Conservation (phyloP, 352 stramenopile genomes). For the Globisporangium takayamanum region DNA sequence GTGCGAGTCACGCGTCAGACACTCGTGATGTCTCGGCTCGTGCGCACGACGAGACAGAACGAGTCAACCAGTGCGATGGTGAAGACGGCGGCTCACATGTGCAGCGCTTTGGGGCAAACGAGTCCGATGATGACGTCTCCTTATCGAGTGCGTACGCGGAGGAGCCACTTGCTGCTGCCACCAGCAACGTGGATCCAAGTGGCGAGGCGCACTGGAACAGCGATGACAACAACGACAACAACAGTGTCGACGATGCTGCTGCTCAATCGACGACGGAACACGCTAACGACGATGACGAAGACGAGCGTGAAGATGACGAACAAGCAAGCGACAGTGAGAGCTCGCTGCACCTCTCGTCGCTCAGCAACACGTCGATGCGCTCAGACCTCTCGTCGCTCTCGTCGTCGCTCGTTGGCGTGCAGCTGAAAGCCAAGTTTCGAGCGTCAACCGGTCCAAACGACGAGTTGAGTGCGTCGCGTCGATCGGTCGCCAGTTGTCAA, state of each 20-base stretch:
- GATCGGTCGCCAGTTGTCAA: not conserved
- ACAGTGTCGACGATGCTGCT: too few relatives aligned
- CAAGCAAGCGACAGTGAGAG: conserved; percentile 24
- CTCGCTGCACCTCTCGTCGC: conserved; percentile 56
- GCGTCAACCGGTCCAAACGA: not conserved
- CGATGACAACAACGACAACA: too few relatives aligned
- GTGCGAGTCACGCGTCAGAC: not conserved
- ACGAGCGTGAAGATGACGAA: conserved; percentile 8
- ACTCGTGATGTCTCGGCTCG: not conserved
- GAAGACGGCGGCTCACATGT: too few relatives aligned
- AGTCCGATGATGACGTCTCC: too few relatives aligned
- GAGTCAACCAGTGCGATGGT: conserved; percentile 15
- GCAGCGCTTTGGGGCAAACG: too few relatives aligned
- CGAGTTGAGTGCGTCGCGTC: not conserved
- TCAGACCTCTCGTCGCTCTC: conserved; percentile 64
- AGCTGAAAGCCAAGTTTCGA: conserved; percentile 5
- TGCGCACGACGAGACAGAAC: not conserved
- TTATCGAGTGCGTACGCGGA: too few relatives aligned
- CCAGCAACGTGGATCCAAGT: too few relatives aligned
- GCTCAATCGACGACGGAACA: not conserved
- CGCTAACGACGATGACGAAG: not conserved
- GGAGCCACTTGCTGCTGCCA: too few relatives aligned
- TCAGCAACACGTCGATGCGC: conserved; percentile 34
- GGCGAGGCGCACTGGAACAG: too few relatives aligned
- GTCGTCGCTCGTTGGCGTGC: conserved; percentile 36